These are phyloP conservation scores for Ulmus americana DNA, from an alignment of 331 rosid species.

Conservation along the genomic window DNA sequence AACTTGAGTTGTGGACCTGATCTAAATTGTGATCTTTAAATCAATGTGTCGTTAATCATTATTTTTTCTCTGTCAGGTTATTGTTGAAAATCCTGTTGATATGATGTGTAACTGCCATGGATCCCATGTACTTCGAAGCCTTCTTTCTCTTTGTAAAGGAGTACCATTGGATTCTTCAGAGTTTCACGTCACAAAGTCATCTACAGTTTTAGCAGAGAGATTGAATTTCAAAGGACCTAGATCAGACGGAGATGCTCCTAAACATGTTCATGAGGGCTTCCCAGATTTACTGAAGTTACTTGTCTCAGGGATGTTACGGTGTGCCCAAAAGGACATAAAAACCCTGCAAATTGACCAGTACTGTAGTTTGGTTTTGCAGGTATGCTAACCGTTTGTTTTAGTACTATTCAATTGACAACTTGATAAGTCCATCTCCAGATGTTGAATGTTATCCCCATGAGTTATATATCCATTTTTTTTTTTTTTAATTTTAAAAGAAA, in stretches of 20 bases:
- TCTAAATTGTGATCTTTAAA: not conserved
- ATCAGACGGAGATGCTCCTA: slow-evolving; percentile 31
- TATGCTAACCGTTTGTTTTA: slow-evolving; percentile 8
- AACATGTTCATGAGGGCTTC: slow-evolving; percentile 40
- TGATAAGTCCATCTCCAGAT: not conserved
- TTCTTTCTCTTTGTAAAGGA: slow-evolving; percentile 77
- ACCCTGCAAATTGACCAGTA: slow-evolving; percentile 61
- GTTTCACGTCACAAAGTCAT: slow-evolving; percentile 45
- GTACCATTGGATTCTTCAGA: slow-evolving; percentile 42
- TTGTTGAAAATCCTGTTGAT: slow-evolving; percentile 50
- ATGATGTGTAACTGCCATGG: slow-evolving; percentile 76
- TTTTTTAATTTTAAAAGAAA: no score
- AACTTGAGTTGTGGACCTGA: not conserved
- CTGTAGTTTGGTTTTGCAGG: slow-evolving; percentile 90
- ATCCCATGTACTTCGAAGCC: slow-evolving; percentile 84
- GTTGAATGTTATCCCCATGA: not conserved
- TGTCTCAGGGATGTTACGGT: slow-evolving; percentile 49
- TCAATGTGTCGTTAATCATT: not conserved
- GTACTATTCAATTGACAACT: slow-evolving; percentile 1
- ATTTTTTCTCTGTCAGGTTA: slow-evolving; percentile 41
- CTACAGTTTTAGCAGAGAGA: slow-evolving; percentile 50
- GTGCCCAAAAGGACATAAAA: slow-evolving; percentile 38
- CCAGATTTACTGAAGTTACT: slow-evolving; percentile 62
- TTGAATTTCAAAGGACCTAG: slow-evolving; percentile 45
- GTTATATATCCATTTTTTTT: no score